Evolutionary conservation across 2,329 filamentous ascomycete species (phyloP).

Genomic region (Penicillium vulpinum): DNA sequence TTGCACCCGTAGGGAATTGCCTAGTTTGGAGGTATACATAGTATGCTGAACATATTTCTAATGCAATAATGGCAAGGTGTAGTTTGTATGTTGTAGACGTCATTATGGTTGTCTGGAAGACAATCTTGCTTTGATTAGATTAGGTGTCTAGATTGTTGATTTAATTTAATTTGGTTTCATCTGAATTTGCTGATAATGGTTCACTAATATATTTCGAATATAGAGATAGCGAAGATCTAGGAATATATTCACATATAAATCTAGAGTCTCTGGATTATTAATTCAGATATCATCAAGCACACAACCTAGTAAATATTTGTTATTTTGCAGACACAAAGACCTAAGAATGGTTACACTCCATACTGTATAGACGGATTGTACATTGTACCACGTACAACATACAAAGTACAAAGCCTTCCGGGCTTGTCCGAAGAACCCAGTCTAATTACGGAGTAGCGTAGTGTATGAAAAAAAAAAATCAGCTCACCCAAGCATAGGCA

Average conservation of each 20-base stretch:
- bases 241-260: background rate
- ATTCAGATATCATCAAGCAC: background rate
- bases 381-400: background rate
- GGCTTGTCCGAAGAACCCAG: background rate
- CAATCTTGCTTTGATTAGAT: background rate
- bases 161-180: background rate
- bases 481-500: background rate
- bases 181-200: background rate
- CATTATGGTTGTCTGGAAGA: background rate
- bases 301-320: background rate
- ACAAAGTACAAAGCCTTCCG: background rate
- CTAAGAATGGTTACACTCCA: background rate
- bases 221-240: background rate
- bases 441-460: background rate
- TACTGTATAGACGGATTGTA: background rate
- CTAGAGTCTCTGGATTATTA: background rate
- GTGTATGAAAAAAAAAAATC: background rate
- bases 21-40: no score
- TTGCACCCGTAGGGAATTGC: no score
- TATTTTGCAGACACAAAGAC: background rate
- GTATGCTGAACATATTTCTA: background rate
- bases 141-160: background rate
- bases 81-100: background rate
- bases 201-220: background rate
- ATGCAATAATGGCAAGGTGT: no score